Evolutionary conservation across 331 rosid genomes (phyloP).

Genomic region (Malus hybrid): DNA sequence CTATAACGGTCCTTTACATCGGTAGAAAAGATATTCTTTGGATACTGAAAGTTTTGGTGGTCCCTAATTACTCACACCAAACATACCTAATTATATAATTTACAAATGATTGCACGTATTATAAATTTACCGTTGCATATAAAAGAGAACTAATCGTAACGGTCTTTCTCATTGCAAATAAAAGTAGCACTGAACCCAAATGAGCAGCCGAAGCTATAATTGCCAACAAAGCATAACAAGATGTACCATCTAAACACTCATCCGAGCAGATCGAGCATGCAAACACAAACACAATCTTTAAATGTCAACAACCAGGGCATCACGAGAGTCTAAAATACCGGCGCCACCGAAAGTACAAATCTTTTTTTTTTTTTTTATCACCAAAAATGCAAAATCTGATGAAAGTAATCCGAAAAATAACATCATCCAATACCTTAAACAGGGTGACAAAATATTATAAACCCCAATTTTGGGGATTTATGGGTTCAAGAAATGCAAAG

Average conservation of each 20-base stretch:
- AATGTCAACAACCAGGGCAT: background rate
- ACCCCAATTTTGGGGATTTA: background rate
- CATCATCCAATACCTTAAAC: background rate
- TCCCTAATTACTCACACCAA: no score
- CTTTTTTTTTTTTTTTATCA: background rate
- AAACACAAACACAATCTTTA: background rate
- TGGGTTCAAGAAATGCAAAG: constrained; percentile 12
- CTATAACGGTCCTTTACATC: no score
- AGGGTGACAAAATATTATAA: background rate
- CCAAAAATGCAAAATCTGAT: background rate
- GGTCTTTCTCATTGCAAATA: background rate
- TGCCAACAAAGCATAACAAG: no score
- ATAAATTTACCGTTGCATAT: background rate
- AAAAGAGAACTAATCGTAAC: background rate
- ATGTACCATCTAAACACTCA: no score
- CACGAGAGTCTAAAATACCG: background rate
- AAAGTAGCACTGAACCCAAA: background rate
- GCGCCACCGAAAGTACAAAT: background rate
- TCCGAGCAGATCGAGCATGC: no score
- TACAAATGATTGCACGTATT: no score
- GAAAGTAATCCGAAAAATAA: background rate
- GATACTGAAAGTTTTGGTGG: no score
- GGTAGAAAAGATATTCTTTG: no score
- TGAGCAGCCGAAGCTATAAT: no score
- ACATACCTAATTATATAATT: no score